Conservation (phyloP, 192 early-diverging fungal genomes). For the Rhizophagus sp. region DNA sequence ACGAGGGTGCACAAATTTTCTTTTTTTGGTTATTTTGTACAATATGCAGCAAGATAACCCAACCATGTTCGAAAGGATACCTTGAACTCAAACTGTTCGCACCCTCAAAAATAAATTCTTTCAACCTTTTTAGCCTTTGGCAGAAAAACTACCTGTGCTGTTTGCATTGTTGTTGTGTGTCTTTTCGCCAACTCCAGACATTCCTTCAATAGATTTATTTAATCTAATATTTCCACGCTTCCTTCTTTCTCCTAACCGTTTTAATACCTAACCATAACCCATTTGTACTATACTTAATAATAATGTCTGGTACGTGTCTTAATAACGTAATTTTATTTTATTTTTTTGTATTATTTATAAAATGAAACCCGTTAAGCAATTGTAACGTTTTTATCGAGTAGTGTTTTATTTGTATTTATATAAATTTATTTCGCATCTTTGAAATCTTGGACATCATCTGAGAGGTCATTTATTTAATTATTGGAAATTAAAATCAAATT, state of each 20-base stretch:
- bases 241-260: constrained; percentile 11
- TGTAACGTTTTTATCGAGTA: background rate
- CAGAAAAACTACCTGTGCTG: constrained; percentile 14
- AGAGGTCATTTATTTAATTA: background rate
- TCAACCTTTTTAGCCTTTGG: constrained; percentile 21
- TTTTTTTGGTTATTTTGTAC: constrained; percentile 21
- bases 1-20: constrained; percentile 13
- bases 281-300: constrained; percentile 1
- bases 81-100: background rate
- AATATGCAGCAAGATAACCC: constrained; percentile 5
- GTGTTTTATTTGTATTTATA: background rate
- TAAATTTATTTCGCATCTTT: background rate
- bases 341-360: background rate
- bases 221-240: constrained; percentile 10
- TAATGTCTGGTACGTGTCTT: constrained; percentile 29
- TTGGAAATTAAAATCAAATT: background rate
- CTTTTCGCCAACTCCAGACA: constrained; percentile 30
- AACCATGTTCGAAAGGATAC: constrained; percentile 7
- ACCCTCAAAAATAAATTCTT: constrained; percentile 19
- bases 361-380: background rate
- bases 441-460: background rate
- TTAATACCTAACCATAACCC: background rate
- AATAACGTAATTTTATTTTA: background rate
- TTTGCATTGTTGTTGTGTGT: constrained; percentile 27
- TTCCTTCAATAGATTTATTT: constrained; percentile 15